A percentile compares a stretch with the other conserved stretches of the same genome.
These are phyloP conservation scores for Phaffomyces antillensis DNA, from an alignment of 805 yeast genomes.

Conservation along the genomic window DNA sequence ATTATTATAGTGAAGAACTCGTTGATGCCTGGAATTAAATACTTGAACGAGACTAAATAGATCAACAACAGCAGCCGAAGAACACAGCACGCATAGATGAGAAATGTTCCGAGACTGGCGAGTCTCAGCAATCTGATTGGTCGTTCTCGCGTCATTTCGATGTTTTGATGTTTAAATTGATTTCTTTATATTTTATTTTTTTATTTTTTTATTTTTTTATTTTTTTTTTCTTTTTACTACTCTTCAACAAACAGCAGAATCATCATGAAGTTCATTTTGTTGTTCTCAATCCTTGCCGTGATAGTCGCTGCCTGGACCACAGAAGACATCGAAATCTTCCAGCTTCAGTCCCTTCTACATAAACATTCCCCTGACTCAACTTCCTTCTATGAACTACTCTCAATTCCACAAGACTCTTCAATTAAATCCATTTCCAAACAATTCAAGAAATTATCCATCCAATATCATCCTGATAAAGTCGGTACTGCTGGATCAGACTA, in stretches of 20 bases:
- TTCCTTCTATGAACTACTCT: slow-evolving; percentile 27
- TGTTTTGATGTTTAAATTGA: neutral
- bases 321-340: slow-evolving; percentile 77
- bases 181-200: neutral
- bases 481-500: slow-evolving; percentile 36
- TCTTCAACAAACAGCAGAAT: neutral
- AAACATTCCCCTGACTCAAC: slow-evolving; percentile 11
- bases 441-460: slow-evolving; percentile 62
- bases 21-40: slow-evolving; percentile 1
- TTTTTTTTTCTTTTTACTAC: neutral
- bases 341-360: slow-evolving; percentile 55
- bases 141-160: neutral
- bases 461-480: slow-evolving; percentile 82
- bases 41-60: slow-evolving; percentile 4
- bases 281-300: slow-evolving; percentile 6
- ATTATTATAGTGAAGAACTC: slow-evolving; percentile 1
- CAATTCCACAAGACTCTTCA: slow-evolving; percentile 22
- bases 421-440: slow-evolving; percentile 53
- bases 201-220: neutral
- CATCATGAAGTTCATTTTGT: slow-evolving; percentile 11
- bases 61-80: neutral
- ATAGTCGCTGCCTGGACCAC: slow-evolving; percentile 42
- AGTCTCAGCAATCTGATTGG: neutral
- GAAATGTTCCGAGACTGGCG: neutral
- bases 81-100: neutral